These are phyloP conservation scores for Kappamyces sp. DNA, from an alignment of 192 early-diverging fungal species.

Conservation along the genomic window DNA sequence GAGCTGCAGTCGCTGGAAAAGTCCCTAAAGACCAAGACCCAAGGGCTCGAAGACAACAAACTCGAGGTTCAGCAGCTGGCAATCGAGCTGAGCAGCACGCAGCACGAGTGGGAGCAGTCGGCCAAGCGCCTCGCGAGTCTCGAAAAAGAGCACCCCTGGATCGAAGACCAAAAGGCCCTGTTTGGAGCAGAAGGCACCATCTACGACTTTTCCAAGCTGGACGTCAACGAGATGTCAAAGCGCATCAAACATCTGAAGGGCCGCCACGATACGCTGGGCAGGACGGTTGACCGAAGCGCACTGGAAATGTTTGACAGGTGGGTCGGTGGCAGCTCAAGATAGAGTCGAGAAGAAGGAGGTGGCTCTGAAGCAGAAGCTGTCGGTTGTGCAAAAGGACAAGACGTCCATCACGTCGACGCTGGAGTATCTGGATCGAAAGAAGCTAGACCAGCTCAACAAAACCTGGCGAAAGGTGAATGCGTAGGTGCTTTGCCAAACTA, in stretches of 20 bases:
- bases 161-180: conserved; percentile 70
- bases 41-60: conserved; percentile 59
- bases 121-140: conserved; percentile 17
- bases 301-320: conserved; percentile 92
- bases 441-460: conserved; percentile 76
- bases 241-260: conserved; percentile 68
- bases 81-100: conserved; percentile 67
- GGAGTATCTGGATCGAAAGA: conserved; percentile 78
- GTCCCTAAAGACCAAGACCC: conserved; percentile 57
- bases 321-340: conserved; percentile 15
- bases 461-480: conserved; percentile 90
- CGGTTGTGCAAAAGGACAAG: conserved; percentile 87
- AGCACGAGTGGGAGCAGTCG: conserved; percentile 20
- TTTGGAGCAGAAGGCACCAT: conserved; percentile 78
- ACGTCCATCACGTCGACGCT: conserved; percentile 94
- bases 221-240: conserved; percentile 68
- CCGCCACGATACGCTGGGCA: conserved; percentile 71
- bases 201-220: conserved; percentile 78
- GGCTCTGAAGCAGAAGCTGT: conserved; percentile 74
- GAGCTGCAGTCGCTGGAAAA: conserved; percentile 69
- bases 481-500: conserved; percentile 30
- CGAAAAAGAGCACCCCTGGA: conserved; percentile 59
- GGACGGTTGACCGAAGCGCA: conserved; percentile 86
- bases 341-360: conserved; percentile 88
- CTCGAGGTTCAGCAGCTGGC: conserved; percentile 75